Evolutionary conservation across 2,329 filamentous ascomycete species (phyloP), one percentile per base, ranked within the genome.

Genomic region (Beauveria australis): DNA sequence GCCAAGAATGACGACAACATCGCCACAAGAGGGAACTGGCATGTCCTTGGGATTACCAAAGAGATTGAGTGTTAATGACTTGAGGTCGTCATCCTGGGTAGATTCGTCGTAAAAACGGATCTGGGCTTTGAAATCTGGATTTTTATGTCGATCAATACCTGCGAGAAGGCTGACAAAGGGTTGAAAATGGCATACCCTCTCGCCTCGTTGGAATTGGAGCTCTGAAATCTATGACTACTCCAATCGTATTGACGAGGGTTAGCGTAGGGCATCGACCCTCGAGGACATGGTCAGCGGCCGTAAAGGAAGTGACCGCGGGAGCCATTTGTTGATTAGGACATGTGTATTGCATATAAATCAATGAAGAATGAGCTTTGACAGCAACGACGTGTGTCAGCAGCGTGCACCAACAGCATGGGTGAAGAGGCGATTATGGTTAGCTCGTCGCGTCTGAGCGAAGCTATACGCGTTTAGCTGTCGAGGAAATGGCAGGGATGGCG

Each of bases 171-270:
- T 14, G 49, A 40, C 33, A n/a, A n/a, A 6, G 26, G 12, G 4
- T 26, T 22, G 8, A 57, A 43, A 26, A 63, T 16, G 4, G 24
- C 71, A 64, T 73, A 79, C 89, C 87, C 26, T 70, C 67, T 24
- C 81, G 79, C 59, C 63, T 75, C 1, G 85, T 85, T 12, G 70
- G 60, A 0, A 76, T 77, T 1, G 84, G 81, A 1, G 78, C 72
- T 61, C 83, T 79, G 53, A 79, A 80, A 66, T 93, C 89, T 56
- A 84, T 82, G 3, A 93, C 82, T 5, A 93, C 73, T 1, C 91
- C 92, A 55, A 91, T 80, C 46, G 94, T 74, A 72, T 78, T 87
- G 64, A 86, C 6, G 75, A 61, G 2, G 47, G 65, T 30, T 69
- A 64, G 28, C 65, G 18, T 9, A 64, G 52, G 51, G 72, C 60